Evolutionary conservation across 1,139 yeast species (phyloP), one percentile per base, ranked within the genome.

Genomic region (Pichia cactophila): DNA sequence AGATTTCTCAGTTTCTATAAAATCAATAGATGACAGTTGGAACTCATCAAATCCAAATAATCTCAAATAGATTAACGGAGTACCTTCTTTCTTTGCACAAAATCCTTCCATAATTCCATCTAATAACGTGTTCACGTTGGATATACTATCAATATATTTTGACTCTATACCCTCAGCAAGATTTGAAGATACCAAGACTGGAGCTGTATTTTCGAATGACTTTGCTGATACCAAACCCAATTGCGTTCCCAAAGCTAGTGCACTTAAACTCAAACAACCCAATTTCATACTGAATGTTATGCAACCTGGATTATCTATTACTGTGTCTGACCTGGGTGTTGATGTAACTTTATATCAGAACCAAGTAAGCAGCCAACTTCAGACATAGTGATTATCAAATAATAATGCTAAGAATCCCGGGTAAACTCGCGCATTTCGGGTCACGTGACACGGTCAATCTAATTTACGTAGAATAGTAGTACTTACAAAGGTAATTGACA

Each of bases 121-220:
- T 3, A 57, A 16, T 1, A 46, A 38, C 5, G 11, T 10, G 16
- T 33, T 41, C 2, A 48, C 51, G 31, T 47, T 43, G 3, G 23
- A 31, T 12, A 44, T 12, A 8, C 47, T 36, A 16, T 44, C 49
- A 14, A 52, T 41, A 7, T 41, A 43, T 10, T 41, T 42, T 4
- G 41, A 41, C 8, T 41, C 16, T 6, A 42, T 11, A n/a, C 11
- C 16, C 8, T 29, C 8, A 8, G 43, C 26, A 26, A 39, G 20
- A 5, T 31, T 28, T 20, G 26, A 35, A 26, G 42, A 31, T 5
- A 39, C 42, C 35, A 59, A 48, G 16, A 61, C 42, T 11, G 64
- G 64, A 6, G 63, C 58, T 2, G 64, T 54, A 50, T 61, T 61
- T 37, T 57, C 54, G 47, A 56, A 61, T 4, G 62, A 59, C 6